These are phyloP conservation scores for Ligustrum vulgare DNA, from an alignment of 257 asterid species.

Conservation along the genomic window DNA sequence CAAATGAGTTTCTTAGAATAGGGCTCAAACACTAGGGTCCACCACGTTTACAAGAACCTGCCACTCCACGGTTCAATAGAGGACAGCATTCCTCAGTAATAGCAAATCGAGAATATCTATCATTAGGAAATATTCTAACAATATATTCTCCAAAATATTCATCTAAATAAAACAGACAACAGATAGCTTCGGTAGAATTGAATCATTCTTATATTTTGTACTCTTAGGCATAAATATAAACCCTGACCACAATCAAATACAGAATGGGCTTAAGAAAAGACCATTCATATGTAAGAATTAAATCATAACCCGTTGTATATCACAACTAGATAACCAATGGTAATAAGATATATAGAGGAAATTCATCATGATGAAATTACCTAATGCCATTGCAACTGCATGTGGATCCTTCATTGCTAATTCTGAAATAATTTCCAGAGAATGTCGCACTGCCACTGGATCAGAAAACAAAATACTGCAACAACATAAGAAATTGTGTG, in stretches of 20 bases:
- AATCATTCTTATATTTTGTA: conserved; percentile 8
- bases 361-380: conserved; percentile 44
- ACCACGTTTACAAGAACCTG: not conserved
- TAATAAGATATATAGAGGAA: conserved; percentile 17
- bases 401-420: conserved; percentile 86
- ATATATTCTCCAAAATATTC: conserved; percentile 9
- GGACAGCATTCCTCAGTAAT: not conserved
- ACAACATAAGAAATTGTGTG: conserved; percentile 22
- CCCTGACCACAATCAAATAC: not conserved
- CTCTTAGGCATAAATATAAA: not conserved
- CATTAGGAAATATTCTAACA: not conserved
- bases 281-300: conserved; percentile 1
- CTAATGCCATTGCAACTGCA: conserved; percentile 91
- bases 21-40: not conserved
- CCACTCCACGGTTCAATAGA: not conserved
- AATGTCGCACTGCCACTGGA: conserved; percentile 95
- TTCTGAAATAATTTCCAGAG: conserved; percentile 87
- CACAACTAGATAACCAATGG: conserved; percentile 19
- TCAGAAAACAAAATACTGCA: conserved; percentile 91
- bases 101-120: not conserved
- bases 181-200: not conserved
- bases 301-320: conserved; percentile 14
- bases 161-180: conserved; percentile 13
- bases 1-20: no score
- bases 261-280: conserved; percentile 1